These are phyloP conservation scores for Daldinia caldariorum DNA, from an alignment of 495 filamentous ascomycete genomes.

Conservation along the genomic window DNA sequence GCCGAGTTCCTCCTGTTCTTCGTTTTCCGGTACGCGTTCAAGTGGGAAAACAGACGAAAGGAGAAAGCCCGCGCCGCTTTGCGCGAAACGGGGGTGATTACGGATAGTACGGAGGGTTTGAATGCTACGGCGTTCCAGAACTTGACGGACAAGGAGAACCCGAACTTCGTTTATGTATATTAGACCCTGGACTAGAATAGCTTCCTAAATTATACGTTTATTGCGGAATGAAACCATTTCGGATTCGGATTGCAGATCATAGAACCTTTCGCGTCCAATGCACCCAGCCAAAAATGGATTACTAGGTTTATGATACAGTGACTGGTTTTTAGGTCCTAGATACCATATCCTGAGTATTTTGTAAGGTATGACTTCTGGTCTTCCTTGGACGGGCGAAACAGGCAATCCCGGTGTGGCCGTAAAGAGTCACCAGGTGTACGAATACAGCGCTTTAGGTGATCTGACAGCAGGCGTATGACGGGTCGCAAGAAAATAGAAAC, in stretches of 20 bases:
- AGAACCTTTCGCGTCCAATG: too few relatives aligned
- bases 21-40: conserved; percentile 18
- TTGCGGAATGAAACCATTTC: too few relatives aligned
- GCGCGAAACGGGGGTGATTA: conserved; percentile 13
- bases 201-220: too few relatives aligned
- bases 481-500: not conserved
- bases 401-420: not conserved
- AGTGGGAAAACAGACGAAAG: conserved; percentile 15
- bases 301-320: not conserved
- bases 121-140: conserved; percentile 21
- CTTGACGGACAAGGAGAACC: conserved; percentile 18
- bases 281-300: too few relatives aligned
- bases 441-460: not conserved
- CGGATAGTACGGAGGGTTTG: conserved; percentile 3
- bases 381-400: not conserved
- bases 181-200: not conserved
- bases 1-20: conserved; percentile 16
- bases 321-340: not conserved
- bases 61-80: conserved; percentile 13
- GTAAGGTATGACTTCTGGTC: not conserved
- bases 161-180: conserved; percentile 22
- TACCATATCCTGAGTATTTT: not conserved
- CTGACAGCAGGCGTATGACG: not conserved
- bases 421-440: not conserved
- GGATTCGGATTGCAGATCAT: too few relatives aligned